These are phyloP conservation scores for Breviolum minutum DNA, from an alignment of 73 alveolate genomes.

Conservation along the genomic window DNA sequence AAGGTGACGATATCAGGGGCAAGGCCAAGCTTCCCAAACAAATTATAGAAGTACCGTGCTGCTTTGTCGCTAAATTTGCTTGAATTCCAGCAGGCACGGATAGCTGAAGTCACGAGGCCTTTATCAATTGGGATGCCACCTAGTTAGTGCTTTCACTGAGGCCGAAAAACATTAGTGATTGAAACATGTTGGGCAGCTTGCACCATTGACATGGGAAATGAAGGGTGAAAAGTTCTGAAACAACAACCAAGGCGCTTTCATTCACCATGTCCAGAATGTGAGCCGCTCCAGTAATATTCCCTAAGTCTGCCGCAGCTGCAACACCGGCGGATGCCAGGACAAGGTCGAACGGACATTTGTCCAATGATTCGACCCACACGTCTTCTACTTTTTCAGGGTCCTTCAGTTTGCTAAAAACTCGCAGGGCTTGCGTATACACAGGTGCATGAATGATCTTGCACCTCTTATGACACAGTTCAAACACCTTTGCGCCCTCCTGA, in stretches of 20 bases:
- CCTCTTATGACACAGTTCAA: not conserved
- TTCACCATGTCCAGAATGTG: not conserved
- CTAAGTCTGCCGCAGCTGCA: slow-evolving; percentile 1
- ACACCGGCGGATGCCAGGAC: not conserved
- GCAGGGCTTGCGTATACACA: not conserved
- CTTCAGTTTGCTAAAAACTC: not conserved
- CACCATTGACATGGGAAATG: too few species aligned
- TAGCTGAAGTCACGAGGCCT: not conserved
- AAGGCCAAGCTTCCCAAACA: not conserved
- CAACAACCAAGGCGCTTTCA: not conserved
- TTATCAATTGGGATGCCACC: not conserved
- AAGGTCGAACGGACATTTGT: not conserved
- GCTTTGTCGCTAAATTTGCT: not conserved
- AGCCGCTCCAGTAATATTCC: not conserved
- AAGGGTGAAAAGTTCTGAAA: too few species aligned
- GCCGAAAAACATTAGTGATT: too few species aligned
- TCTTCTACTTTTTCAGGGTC: not conserved
- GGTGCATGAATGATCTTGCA: not conserved
- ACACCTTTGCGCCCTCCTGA: not conserved
- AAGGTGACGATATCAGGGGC: not conserved
- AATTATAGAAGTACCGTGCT: not conserved
- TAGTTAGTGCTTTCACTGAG: too few species aligned
- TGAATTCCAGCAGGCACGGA: slow-evolving; percentile 1
- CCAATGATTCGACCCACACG: not conserved
- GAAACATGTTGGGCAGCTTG: too few species aligned